A percentile compares a stretch with the other conserved stretches of the same genome.
Evolutionary conservation across 192 early-diverging fungal species (phyloP).

Genomic region (Martensiomyces pterosporus): DNA sequence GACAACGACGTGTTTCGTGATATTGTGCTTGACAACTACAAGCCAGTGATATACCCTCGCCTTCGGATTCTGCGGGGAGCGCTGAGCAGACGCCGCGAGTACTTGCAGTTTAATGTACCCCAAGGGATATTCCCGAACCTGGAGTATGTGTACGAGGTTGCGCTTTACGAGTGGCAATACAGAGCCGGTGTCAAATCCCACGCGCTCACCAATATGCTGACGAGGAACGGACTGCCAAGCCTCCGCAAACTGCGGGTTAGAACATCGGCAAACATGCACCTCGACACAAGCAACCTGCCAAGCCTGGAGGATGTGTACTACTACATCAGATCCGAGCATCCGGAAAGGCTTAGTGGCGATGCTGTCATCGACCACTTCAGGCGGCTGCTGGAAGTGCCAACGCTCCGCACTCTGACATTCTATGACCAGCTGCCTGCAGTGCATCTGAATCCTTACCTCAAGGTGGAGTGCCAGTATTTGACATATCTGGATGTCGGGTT

Average conservation of each 20-base stretch:
- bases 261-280: constrained; percentile 5
- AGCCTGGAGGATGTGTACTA: constrained; percentile 6
- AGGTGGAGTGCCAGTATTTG: constrained; percentile 3
- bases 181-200: constrained; percentile 11
- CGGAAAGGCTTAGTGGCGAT: background rate
- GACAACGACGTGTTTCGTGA: background rate
- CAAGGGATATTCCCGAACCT: constrained; percentile 11
- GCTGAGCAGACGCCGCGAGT: constrained; percentile 1
- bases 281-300: constrained; percentile 6
- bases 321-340: background rate
- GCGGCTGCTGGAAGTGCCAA: constrained; percentile 2
- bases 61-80: constrained; percentile 9
- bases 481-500: constrained; percentile 17
- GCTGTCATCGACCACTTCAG: constrained; percentile 6
- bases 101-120: constrained; percentile 1
- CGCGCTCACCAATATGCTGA: constrained; percentile 12
- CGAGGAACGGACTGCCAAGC: constrained; percentile 2
- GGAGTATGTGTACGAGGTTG: constrained; percentile 9
- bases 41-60: constrained; percentile 7
- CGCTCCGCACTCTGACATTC: constrained; percentile 4
- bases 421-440: constrained; percentile 20
- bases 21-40: background rate
- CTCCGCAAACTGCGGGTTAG: constrained; percentile 2
- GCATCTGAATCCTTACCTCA: background rate
- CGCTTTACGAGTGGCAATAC: constrained; percentile 10